Evolutionary conservation across 306 rosid species (phyloP).

Genomic region (Lathyrus tuberosus): DNA sequence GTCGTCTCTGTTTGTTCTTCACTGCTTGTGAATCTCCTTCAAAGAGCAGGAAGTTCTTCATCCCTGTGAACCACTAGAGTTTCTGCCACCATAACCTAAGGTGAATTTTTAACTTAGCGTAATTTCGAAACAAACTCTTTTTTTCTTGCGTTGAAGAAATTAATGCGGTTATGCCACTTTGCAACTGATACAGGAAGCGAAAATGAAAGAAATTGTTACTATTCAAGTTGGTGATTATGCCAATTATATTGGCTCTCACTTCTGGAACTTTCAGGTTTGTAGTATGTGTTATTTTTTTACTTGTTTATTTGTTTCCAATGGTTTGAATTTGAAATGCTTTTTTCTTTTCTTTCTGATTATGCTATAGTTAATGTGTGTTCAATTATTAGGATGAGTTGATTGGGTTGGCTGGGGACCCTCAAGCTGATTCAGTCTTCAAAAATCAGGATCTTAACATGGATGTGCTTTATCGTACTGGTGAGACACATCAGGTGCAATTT

Average conservation of each 20-base stretch:
- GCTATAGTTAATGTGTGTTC: slow-evolving; percentile 29
- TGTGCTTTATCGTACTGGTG: slow-evolving; percentile 87
- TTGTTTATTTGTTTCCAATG: not conserved
- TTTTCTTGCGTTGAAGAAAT: slow-evolving; percentile 1
- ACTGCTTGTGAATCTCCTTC: no score
- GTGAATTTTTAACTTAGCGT: not conserved
- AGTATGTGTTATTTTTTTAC: slow-evolving; percentile 4
- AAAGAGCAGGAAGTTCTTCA: no score
- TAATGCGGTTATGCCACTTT: not conserved
- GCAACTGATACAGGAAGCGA: slow-evolving; percentile 28
- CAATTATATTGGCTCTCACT: slow-evolving; percentile 86
- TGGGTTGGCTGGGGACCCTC: slow-evolving; percentile 68
- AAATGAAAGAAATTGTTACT: slow-evolving; percentile 82
- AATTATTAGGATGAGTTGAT: slow-evolving; percentile 78
- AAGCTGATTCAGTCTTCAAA: slow-evolving; percentile 67
- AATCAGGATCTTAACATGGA: slow-evolving; percentile 76
- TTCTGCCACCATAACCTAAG: not conserved
- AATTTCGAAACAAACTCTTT: slow-evolving; percentile 11
- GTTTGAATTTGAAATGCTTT: not conserved
- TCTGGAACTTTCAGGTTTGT: slow-evolving; percentile 94
- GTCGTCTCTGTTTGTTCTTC: no score
- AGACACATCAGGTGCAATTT: slow-evolving; percentile 69
- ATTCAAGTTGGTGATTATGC: slow-evolving; percentile 86
- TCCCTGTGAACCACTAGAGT: not conserved
- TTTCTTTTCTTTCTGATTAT: slow-evolving; percentile 8